A percentile compares a stretch with the other conserved stretches of the same genome.
Conservation (phyloP, 2,329 filamentous ascomycete genomes). For the Triangularia verruculosa region DNA sequence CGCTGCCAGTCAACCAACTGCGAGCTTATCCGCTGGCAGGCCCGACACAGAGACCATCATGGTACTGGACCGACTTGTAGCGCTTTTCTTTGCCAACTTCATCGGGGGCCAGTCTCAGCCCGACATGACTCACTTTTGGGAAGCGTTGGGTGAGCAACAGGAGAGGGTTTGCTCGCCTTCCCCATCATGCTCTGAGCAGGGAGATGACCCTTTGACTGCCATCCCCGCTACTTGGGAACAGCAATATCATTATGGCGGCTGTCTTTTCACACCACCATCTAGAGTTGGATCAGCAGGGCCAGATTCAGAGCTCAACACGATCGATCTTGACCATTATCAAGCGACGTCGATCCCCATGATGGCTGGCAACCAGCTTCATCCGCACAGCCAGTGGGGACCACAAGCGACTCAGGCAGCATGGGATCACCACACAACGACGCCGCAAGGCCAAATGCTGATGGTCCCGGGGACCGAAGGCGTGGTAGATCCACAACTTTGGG, state of each 20-base stretch:
- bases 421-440: background rate
- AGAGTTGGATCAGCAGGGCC: conserved; percentile 4
- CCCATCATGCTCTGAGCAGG: background rate
- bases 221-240: background rate
- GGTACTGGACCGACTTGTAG: conserved; percentile 6
- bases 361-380: background rate
- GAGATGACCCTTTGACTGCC: background rate
- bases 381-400: background rate
- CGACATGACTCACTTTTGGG: conserved; percentile 15
- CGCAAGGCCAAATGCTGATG: background rate
- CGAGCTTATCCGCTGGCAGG: background rate
- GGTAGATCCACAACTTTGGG: conserved; percentile 1
- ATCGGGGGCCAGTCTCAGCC: background rate
- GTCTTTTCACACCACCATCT: conserved; percentile 7
- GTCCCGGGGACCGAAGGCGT: background rate
- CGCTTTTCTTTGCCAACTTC: background rate
- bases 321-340: conserved; percentile 2
- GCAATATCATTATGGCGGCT: background rate
- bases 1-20: background rate
- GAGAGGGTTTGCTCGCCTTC: background rate
- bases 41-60: background rate
- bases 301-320: background rate
- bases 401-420: background rate
- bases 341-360: conserved; percentile 1
- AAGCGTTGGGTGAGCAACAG: conserved; percentile 10